A percentile compares a stretch with the other conserved stretches of the same genome.
These are phyloP conservation scores for Stagonosporopsis cucurbitacearum DNA, from an alignment of 2,329 filamentous ascomycete genomes.

Conservation along the genomic window DNA sequence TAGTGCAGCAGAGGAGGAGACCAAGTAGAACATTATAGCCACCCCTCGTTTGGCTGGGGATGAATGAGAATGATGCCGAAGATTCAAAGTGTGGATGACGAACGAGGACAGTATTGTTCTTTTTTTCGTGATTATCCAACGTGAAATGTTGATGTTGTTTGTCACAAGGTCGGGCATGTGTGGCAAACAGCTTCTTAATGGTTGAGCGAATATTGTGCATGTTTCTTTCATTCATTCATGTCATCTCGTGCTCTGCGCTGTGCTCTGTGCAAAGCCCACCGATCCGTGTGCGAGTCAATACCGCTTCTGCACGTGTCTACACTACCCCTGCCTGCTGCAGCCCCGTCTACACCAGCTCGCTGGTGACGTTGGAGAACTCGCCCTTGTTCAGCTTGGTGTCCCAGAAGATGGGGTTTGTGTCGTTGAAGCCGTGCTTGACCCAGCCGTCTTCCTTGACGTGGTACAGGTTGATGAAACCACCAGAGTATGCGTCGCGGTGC, in stretches of 20 bases:
- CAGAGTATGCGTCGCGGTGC: constrained; percentile 97
- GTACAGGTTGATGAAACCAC: constrained; percentile 98
- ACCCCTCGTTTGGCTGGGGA: constrained; percentile 6
- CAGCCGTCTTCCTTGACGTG: constrained; percentile 99
- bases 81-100: neutral
- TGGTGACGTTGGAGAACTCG: constrained; percentile 96
- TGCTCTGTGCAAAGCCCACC: constrained; percentile 8
- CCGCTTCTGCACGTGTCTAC: constrained; percentile 2
- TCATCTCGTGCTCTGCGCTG: constrained; percentile 11
- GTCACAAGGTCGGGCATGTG: neutral
- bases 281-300: neutral
- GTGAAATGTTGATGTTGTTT: neutral
- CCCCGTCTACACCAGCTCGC: constrained; percentile 65
- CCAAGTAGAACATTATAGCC: neutral
- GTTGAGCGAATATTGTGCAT: constrained; percentile 6
- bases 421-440: constrained; percentile 98
- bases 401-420: constrained; percentile 99
- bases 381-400: constrained; percentile 98
- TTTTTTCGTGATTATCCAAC: neutral
- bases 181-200: neutral
- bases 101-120: neutral
- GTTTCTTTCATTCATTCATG: constrained; percentile 22
- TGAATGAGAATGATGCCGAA: neutral
- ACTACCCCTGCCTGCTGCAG: neutral
- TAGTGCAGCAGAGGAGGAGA: neutral